These are phyloP conservation scores for Phoma sp. DNA, from an alignment of 2,329 filamentous ascomycete species.

Conservation along the genomic window DNA sequence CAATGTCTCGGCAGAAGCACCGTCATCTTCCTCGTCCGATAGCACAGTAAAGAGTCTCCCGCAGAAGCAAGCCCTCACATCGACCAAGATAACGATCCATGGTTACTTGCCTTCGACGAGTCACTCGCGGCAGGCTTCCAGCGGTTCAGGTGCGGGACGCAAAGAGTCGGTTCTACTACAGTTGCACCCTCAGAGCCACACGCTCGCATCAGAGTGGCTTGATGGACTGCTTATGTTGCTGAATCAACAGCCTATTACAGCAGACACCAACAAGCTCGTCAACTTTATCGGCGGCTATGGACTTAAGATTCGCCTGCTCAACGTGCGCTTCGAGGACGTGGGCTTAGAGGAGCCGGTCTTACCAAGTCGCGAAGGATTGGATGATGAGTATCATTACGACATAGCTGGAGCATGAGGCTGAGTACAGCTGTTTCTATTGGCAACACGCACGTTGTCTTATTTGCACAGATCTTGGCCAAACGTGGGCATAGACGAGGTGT, in stretches of 20 bases:
- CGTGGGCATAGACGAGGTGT: background rate
- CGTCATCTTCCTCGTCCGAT: conserved; percentile 56
- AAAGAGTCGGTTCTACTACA: conserved; percentile 79
- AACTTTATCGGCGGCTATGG: conserved; percentile 88
- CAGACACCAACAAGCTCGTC: conserved; percentile 90
- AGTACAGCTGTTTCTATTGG: conserved; percentile 9
- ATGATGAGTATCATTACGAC: conserved; percentile 94
- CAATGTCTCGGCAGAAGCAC: conserved; percentile 75
- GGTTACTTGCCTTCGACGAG: conserved; percentile 62
- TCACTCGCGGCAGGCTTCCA: conserved; percentile 38
- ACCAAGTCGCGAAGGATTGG: conserved; percentile 81
- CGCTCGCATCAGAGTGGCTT: conserved; percentile 91
- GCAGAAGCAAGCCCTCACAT: conserved; percentile 49
- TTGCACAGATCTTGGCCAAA: conserved; percentile 4
- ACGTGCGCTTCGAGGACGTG: conserved; percentile 85
- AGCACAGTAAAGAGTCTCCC: conserved; percentile 52
- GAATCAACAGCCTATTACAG: conserved; percentile 94
- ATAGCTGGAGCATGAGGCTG: conserved; percentile 45
- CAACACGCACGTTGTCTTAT: conserved; percentile 4
- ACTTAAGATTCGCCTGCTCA: conserved; percentile 88
- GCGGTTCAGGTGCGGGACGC: conserved; percentile 40
- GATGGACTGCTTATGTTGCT: conserved; percentile 94
- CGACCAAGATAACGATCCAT: conserved; percentile 91
- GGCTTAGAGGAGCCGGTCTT: conserved; percentile 72
- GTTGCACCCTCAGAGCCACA: conserved; percentile 81